Percentiles rank a stretch among this genome's conserved stretches.
phyloP scores from a whole-genome alignment of 73 alveolate species.

The Uronychia binucleata region DNA sequence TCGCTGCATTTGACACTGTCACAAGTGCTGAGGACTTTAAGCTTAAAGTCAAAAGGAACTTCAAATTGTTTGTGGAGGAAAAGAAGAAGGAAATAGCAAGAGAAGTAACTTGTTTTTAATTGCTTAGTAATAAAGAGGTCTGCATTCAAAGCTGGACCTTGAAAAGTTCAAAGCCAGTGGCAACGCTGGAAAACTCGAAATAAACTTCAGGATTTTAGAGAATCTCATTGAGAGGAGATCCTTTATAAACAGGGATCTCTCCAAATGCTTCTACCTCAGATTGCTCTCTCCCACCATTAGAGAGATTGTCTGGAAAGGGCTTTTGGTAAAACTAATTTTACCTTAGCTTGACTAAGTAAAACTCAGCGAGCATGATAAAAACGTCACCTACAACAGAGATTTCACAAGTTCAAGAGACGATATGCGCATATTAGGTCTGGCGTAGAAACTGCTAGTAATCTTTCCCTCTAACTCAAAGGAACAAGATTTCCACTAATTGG shows the following conservation, averaged over 20 bases:
- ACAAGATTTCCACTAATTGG: conserved; percentile 47
- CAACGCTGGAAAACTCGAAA: conserved; percentile 31
- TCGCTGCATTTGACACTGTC: conserved; percentile 43
- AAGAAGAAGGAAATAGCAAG: not conserved
- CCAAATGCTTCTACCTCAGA: conserved; percentile 29
- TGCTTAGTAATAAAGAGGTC: not conserved
- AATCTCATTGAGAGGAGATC: conserved; percentile 55
- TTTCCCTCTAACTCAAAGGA: not conserved
- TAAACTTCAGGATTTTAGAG: conserved; percentile 40
- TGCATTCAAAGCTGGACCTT: not conserved
- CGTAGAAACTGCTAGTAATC: conserved; percentile 26
- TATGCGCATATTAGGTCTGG: conserved; percentile 21
- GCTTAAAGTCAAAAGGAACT: conserved; percentile 7
- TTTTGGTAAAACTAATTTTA: not conserved
- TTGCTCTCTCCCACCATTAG: conserved; percentile 54
- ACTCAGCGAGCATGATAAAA: conserved; percentile 42
- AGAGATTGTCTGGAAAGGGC: conserved; percentile 62
- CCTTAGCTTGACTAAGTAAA: conserved; percentile 14
- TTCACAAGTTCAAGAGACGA: conserved; percentile 59
- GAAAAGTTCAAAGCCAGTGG: conserved; percentile 7
- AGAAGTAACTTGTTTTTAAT: not conserved
- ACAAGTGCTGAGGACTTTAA: conserved; percentile 40
- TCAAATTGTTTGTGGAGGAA: not conserved
- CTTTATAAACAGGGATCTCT: conserved; percentile 26
- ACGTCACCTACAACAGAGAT: conserved; percentile 28